Conservation (phyloP, 345 rosid species). For the Raphanus raphanistrum region DNA sequence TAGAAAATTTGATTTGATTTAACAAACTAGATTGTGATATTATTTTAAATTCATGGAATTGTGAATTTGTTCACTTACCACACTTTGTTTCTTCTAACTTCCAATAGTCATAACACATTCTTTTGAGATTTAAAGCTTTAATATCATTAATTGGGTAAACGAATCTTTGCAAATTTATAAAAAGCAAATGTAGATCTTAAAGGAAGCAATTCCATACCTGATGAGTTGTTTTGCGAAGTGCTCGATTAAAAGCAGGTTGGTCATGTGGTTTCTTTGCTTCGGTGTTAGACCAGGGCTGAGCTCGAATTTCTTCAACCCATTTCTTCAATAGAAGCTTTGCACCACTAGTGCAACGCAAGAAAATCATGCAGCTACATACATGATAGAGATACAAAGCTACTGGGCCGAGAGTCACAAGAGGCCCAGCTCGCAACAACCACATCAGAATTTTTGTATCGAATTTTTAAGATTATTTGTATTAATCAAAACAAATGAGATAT, state of each 20-base stretch:
- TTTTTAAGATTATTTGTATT: no score
- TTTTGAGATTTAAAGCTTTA: background rate
- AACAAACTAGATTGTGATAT: background rate
- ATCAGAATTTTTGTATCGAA: no score
- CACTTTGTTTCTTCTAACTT: background rate
- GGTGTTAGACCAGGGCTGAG: background rate
- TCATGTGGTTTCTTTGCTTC: constrained; percentile 6
- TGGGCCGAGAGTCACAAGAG: no score
- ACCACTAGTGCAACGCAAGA: constrained; percentile 16
- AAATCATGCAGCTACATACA: constrained; percentile 27
- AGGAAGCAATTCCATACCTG: background rate
- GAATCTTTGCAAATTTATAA: background rate
- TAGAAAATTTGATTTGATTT: background rate
- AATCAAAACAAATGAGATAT: no score
- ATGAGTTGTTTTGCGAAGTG: constrained; percentile 3
- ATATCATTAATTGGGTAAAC: background rate
- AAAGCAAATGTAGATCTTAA: background rate
- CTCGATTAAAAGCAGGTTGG: constrained; percentile 11
- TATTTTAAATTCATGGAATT: background rate
- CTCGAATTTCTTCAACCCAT: constrained; percentile 40
- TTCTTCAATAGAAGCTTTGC: constrained; percentile 23
- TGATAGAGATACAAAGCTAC: no score
- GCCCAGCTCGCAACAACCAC: no score
- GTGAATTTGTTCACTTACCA: background rate
- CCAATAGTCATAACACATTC: background rate